Conservation (phyloP, 768 basidiomycete genomes). For the Calvatia gigantea region DNA sequence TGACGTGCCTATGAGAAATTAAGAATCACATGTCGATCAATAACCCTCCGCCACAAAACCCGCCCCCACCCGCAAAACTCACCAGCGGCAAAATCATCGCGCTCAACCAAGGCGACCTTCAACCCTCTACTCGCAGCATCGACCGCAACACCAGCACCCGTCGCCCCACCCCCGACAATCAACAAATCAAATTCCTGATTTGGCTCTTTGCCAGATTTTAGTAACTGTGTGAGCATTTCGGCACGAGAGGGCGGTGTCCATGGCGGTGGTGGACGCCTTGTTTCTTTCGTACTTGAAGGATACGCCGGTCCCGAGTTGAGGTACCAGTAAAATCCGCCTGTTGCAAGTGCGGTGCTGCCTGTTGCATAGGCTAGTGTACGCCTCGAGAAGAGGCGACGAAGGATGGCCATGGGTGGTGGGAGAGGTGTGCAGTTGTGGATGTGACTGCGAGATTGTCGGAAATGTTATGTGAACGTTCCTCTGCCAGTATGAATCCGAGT, state of each 20-base stretch:
- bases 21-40: neutral
- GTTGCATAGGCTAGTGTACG: conserved; percentile 50
- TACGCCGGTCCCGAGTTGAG: conserved; percentile 74
- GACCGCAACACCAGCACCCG: conserved; percentile 93
- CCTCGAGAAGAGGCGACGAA: conserved; percentile 48
- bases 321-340: conserved; percentile 65
- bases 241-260: conserved; percentile 74
- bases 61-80: conserved; percentile 17
- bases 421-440: neutral
- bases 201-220: conserved; percentile 34
- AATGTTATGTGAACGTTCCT: too few relatives aligned
- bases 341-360: conserved; percentile 47
- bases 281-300: conserved; percentile 58
- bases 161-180: conserved; percentile 92
- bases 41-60: neutral
- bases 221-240: conserved; percentile 62
- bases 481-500: too few relatives aligned
- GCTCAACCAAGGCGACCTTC: conserved; percentile 89
- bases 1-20: conserved; percentile 67
- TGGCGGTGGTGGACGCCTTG: conserved; percentile 69
- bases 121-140: conserved; percentile 92
- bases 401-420: conserved; percentile 28
- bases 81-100: conserved; percentile 92
- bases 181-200: conserved; percentile 73
- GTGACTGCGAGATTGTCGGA: too few relatives aligned